phyloP scores from a whole-genome alignment of 345 rosid species.

The Eucalyptus tenuipes region DNA sequence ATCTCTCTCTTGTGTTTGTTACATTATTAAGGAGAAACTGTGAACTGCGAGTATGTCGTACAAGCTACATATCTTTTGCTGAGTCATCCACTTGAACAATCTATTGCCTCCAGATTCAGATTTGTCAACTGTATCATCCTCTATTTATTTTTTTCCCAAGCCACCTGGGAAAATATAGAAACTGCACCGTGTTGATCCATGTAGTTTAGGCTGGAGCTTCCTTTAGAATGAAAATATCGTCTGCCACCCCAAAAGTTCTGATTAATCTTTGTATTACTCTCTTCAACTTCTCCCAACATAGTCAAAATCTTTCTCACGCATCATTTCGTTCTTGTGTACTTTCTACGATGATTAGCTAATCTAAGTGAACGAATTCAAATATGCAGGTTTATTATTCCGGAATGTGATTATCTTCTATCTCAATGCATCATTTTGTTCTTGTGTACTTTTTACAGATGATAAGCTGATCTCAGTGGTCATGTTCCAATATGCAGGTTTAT shows the following conservation, averaged over 20 bases:
- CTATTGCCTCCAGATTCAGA: neutral
- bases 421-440: neutral
- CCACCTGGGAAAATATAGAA: neutral
- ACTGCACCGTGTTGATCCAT: neutral
- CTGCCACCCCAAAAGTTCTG: neutral
- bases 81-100: neutral
- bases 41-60: neutral
- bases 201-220: neutral
- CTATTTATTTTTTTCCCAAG: neutral
- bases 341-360: neutral
- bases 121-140: neutral
- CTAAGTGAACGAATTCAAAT: neutral
- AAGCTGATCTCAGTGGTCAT: neutral
- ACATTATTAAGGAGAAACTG: neutral
- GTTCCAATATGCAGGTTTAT: neutral
- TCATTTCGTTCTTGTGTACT: neutral
- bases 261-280: neutral
- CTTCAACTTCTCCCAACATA: neutral
- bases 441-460: neutral
- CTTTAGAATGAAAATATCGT: neutral
- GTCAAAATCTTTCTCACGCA: neutral
- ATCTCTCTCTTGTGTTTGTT: neutral
- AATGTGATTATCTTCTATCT: neutral
- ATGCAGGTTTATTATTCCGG: neutral
- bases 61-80: neutral